A percentile compares a stretch with the other conserved stretches of the same genome.
These are phyloP conservation scores for Biscutella laevigata DNA, from an alignment of 441 rosid genomes.

Conservation along the genomic window DNA sequence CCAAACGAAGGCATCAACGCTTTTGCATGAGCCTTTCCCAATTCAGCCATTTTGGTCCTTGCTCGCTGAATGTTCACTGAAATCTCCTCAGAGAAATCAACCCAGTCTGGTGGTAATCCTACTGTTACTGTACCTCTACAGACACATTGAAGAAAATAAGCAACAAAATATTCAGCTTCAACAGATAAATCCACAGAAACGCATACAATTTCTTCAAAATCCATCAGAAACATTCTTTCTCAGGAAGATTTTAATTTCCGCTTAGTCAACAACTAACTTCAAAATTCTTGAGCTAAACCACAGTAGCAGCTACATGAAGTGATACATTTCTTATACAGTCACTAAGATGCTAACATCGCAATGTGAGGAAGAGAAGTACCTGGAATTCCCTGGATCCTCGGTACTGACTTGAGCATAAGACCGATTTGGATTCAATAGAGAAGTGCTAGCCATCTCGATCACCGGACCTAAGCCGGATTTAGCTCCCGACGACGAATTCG, in stretches of 20 bases:
- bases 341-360: conserved; percentile 2
- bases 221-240: background rate
- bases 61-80: conserved; percentile 65
- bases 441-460: conserved; percentile 77
- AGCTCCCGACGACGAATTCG: conserved; percentile 13
- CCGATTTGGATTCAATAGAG: conserved; percentile 60
- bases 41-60: conserved; percentile 54
- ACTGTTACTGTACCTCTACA: conserved; percentile 63
- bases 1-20: conserved; percentile 94
- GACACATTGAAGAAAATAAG: conserved; percentile 19
- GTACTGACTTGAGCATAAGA: conserved; percentile 74
- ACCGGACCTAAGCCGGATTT: conserved; percentile 55
- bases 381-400: conserved; percentile 76
- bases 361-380: conserved; percentile 29
- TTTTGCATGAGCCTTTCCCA: conserved; percentile 79
- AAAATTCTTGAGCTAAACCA: conserved; percentile 7
- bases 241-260: background rate
- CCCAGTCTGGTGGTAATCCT: conserved; percentile 89
- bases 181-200: background rate
- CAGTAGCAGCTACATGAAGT: background rate
- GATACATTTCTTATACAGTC: background rate
- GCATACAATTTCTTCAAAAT: background rate
- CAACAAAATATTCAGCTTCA: conserved; percentile 3
- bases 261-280: background rate
- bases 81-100: conserved; percentile 81